A percentile compares a stretch with the other conserved stretches of the same genome.
Evolutionary conservation across 2,329 filamentous ascomycete species (phyloP).

Genomic region (Phaeomoniella chlamydospora): DNA sequence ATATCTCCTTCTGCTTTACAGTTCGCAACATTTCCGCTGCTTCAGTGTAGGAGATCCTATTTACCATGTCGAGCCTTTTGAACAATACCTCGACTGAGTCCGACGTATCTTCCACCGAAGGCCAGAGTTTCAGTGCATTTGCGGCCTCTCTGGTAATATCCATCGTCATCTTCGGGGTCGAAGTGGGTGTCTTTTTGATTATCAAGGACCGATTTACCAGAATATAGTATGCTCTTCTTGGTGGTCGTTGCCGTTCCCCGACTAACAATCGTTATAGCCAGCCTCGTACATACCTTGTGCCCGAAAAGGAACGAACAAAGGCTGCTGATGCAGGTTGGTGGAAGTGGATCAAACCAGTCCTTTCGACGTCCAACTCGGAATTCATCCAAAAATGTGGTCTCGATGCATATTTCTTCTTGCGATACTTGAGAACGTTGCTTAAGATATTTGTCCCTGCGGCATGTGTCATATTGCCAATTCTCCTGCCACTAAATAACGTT

Average conservation of each 20-base stretch:
- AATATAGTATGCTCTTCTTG: constrained; percentile 80
- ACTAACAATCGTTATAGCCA: constrained; percentile 46
- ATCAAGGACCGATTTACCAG: constrained; percentile 64
- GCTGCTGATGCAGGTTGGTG: constrained; percentile 48
- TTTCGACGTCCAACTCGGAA: constrained; percentile 59
- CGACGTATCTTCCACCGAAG: constrained; percentile 6
- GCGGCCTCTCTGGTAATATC: constrained; percentile 50
- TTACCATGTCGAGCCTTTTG: no score
- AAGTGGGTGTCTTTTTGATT: constrained; percentile 57
- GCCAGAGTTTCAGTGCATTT: constrained; percentile 30
- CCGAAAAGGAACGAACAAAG: constrained; percentile 70
- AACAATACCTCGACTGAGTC: constrained; percentile 5
- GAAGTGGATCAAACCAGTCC: constrained; percentile 42
- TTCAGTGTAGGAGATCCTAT: no score
- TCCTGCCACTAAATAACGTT: constrained; percentile 71
- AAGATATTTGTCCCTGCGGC: constrained; percentile 84
- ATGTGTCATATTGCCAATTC: constrained; percentile 62
- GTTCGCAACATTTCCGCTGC: no score
- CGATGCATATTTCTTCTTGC: constrained; percentile 93
- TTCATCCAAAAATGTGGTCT: constrained; percentile 92
- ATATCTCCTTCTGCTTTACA: no score
- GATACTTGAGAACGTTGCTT: constrained; percentile 73
- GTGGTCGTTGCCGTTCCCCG: no score
- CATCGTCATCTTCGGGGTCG: constrained; percentile 46
- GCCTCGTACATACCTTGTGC: constrained; percentile 73